These are phyloP conservation scores for Deuterostichococcus epilithicus DNA, from an alignment of 139 green algal genomes.

Conservation along the genomic window DNA sequence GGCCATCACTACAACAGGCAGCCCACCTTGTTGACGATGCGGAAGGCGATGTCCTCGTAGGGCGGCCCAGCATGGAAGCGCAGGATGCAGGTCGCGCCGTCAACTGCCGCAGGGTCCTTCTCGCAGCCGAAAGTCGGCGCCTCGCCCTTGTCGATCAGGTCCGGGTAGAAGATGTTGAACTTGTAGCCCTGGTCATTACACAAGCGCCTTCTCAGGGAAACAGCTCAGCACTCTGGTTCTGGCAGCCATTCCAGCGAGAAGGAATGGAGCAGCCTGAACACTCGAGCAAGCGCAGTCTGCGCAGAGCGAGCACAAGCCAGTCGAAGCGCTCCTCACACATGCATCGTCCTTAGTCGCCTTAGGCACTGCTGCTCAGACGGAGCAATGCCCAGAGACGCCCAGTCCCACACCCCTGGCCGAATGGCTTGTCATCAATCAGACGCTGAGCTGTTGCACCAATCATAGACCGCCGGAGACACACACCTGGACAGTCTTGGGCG, in stretches of 20 bases:
- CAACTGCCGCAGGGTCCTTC: slow-evolving; percentile 54
- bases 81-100: slow-evolving; percentile 88
- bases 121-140: slow-evolving; percentile 63
- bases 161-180: slow-evolving; percentile 99
- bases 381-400: too few relatives aligned
- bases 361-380: too few relatives aligned
- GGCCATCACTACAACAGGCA: slow-evolving; percentile 17
- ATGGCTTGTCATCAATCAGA: too few relatives aligned
- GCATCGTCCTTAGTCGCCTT: too few relatives aligned
- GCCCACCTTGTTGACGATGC: slow-evolving; percentile 89
- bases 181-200: slow-evolving; percentile 89
- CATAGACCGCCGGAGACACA: background rate
- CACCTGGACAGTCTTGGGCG: slow-evolving; percentile 79
- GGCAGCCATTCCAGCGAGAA: background rate
- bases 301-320: too few relatives aligned
- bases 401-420: too few relatives aligned
- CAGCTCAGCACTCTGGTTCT: background rate
- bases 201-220: background rate
- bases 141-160: slow-evolving; percentile 85
- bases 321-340: too few relatives aligned
- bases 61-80: slow-evolving; percentile 91
- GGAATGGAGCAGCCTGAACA: too few relatives aligned
- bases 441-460: too few relatives aligned
- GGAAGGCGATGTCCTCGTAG: slow-evolving; percentile 92
- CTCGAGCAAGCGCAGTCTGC: too few relatives aligned